These are phyloP conservation scores for Scytalidium sp. DNA, from an alignment of 2,329 filamentous ascomycete genomes.

Conservation along the genomic window DNA sequence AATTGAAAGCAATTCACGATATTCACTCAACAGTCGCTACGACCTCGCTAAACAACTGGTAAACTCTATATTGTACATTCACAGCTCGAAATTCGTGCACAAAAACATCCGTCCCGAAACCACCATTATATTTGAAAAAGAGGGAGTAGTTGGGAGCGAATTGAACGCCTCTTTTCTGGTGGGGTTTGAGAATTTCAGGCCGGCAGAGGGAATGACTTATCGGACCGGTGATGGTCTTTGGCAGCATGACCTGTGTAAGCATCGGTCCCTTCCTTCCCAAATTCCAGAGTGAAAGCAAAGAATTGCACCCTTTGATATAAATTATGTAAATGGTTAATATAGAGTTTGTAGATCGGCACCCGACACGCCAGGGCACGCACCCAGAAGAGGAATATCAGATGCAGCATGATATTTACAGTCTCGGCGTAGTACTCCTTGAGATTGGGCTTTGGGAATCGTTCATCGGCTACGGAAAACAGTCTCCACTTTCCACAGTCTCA, in stretches of 20 bases:
- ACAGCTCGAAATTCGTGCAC: constrained; percentile 28
- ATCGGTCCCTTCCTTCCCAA: neutral
- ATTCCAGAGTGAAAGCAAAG: neutral
- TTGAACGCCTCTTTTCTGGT: constrained; percentile 9
- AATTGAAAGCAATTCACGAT: neutral
- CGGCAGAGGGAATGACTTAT: constrained; percentile 12
- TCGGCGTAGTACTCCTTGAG: constrained; percentile 52
- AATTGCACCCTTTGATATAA: neutral
- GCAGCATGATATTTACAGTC: constrained; percentile 47
- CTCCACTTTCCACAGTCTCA: no score
- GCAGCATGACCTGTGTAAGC: constrained; percentile 16
- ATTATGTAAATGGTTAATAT: neutral
- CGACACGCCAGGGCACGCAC: constrained; percentile 10
- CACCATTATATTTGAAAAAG: constrained; percentile 22
- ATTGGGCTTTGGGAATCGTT: constrained; percentile 42
- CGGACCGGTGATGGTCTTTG: constrained; percentile 10
- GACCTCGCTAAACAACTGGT: constrained; percentile 25
- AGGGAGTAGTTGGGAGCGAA: neutral
- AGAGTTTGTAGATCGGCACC: constrained; percentile 14
- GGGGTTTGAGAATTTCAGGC: constrained; percentile 15
- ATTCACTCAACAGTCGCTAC: constrained; percentile 15
- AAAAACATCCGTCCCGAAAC: constrained; percentile 33
- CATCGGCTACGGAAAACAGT: neutral
- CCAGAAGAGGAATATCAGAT: constrained; percentile 12
- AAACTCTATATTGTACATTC: constrained; percentile 25